Evolutionary conservation across 805 yeast species (phyloP).

Genomic region (Brettanomyces anomalus): DNA sequence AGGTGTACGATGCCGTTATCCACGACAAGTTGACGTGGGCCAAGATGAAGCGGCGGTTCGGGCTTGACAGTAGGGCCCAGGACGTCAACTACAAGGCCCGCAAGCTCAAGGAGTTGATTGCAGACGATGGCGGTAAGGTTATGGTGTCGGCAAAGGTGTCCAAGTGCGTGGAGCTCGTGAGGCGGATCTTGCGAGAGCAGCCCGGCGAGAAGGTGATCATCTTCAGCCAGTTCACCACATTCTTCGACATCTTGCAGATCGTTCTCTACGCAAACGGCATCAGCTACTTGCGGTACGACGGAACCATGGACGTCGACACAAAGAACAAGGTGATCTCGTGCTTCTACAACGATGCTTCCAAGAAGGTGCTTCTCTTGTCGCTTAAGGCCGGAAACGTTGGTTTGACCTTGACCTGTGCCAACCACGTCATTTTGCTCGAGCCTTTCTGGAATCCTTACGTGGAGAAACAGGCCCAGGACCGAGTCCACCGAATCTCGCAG

Average conservation of each 20-base stretch:
- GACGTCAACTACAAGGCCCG: constrained; percentile 19
- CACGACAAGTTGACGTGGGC: constrained; percentile 21
- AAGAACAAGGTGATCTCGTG: constrained; percentile 55
- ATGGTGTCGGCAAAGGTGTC: constrained; percentile 62
- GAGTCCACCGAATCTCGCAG: constrained; percentile 94
- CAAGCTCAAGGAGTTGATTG: constrained; percentile 20
- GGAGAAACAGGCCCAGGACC: constrained; percentile 94
- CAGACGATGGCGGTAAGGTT: constrained; percentile 33
- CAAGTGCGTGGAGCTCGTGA: constrained; percentile 49
- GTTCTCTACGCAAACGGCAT: constrained; percentile 41
- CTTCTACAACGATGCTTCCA: constrained; percentile 49
- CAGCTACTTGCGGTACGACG: constrained; percentile 62
- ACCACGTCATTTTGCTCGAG: constrained; percentile 84
- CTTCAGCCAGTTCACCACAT: constrained; percentile 77
- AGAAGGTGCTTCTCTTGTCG: constrained; percentile 62
- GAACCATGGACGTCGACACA: constrained; percentile 62
- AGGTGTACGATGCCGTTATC: constrained; percentile 41
- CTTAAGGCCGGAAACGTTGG: constrained; percentile 95
- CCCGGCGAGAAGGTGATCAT: constrained; percentile 72
- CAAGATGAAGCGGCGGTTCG: constrained; percentile 15
- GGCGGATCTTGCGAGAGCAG: constrained; percentile 35
- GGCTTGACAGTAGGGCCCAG: constrained; percentile 15
- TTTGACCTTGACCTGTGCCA: constrained; percentile 87
- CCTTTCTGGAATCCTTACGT: constrained; percentile 98
- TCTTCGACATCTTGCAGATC: constrained; percentile 57